Conservation (phyloP, 106 monocot species). For the Apostasia shenzhenica region DNA sequence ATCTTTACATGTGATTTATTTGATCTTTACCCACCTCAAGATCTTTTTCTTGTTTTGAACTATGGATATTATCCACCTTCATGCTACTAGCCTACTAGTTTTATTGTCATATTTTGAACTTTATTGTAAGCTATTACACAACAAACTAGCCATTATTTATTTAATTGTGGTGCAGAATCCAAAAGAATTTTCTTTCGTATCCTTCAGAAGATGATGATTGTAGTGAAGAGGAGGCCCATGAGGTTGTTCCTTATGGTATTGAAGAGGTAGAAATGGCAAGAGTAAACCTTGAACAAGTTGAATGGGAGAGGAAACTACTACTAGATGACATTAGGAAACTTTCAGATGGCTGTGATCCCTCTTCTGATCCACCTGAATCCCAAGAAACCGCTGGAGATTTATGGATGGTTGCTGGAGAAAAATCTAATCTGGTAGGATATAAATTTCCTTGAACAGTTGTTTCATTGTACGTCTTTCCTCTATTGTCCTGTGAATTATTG, state of each 20-base stretch:
- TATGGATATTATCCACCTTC: too few species aligned
- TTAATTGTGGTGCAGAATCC: background rate
- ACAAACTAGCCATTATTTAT: too few species aligned
- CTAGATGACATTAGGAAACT: constrained; percentile 76
- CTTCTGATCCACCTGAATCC: constrained; percentile 10
- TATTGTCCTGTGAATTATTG: too few species aligned
- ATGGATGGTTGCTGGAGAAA: constrained; percentile 64
- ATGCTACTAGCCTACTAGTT: too few species aligned
- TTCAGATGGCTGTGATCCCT: constrained; percentile 15
- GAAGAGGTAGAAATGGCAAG: constrained; percentile 94
- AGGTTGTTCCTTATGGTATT: constrained; percentile 89
- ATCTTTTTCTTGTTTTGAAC: too few species aligned
- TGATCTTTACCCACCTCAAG: too few species aligned
- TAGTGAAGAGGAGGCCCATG: constrained; percentile 83
- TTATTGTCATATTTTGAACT: too few species aligned
- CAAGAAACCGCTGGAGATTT: constrained; percentile 32
- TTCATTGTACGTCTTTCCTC: too few species aligned
- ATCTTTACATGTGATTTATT: too few species aligned
- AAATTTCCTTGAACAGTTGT: background rate
- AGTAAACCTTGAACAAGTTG: constrained; percentile 58
- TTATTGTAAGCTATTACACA: too few species aligned
- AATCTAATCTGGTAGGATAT: constrained; percentile 35
- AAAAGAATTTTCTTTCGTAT: constrained; percentile 63
- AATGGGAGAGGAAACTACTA: constrained; percentile 69
- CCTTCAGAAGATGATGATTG: constrained; percentile 81